Percentiles rank a stretch among this genome's conserved stretches.
Conservation (phyloP, 257 asterid genomes). For the Thymus quinquecostatus region DNA sequence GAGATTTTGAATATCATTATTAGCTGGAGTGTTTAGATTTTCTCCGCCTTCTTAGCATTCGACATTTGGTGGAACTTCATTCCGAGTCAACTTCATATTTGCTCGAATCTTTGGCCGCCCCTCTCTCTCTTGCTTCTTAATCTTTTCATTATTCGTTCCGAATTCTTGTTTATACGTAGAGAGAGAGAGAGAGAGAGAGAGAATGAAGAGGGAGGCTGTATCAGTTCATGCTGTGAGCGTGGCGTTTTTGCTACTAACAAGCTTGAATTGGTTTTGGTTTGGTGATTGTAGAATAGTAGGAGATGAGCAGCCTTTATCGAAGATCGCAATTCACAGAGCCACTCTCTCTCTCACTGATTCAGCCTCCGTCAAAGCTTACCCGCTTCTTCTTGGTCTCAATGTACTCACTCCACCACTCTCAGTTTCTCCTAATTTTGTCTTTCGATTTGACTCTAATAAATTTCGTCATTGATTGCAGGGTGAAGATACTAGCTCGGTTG, state of each 20-base stretch:
- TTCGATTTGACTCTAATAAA: too few species aligned
- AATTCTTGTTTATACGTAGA: neutral
- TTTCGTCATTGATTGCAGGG: slow-evolving; percentile 54
- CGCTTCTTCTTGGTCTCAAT: slow-evolving; percentile 64
- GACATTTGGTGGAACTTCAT: neutral
- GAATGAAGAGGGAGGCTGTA: slow-evolving; percentile 32
- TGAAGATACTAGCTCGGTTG: slow-evolving; percentile 63
- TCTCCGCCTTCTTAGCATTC: neutral
- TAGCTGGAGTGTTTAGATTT: neutral
- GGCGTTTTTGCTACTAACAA: neutral
- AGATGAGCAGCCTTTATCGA: slow-evolving; percentile 81
- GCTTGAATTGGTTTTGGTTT: slow-evolving; percentile 24
- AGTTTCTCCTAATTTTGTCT: neutral
- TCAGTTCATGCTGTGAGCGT: neutral
- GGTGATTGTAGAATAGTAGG: slow-evolving; percentile 42
- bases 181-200: neutral
- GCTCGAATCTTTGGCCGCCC: neutral
- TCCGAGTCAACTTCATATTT: neutral
- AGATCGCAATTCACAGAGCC: slow-evolving; percentile 67
- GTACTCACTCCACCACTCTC: slow-evolving; percentile 30
- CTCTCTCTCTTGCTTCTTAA: neutral
- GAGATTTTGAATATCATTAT: too few species aligned
- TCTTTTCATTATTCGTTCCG: neutral
- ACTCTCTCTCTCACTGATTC: slow-evolving; percentile 51
- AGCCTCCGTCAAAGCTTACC: slow-evolving; percentile 64